phyloP scores from a whole-genome alignment of 768 basidiomycete genomes.

The Phylloporus sp. region DNA sequence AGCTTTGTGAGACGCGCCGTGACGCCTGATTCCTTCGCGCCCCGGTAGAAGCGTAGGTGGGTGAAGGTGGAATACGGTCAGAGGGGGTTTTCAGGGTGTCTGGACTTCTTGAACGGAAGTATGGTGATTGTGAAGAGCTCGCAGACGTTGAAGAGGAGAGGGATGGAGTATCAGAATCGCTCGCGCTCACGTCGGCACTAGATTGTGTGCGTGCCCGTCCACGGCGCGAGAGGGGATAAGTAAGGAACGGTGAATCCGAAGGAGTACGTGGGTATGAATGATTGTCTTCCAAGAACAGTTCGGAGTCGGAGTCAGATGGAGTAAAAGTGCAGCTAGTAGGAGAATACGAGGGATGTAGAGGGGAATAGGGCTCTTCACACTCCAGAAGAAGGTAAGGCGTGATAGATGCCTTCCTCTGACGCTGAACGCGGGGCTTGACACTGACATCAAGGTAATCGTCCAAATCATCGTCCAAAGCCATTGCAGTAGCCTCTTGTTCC shows the following conservation, averaged over 20 bases:
- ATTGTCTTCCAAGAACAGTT: slow-evolving; percentile 28
- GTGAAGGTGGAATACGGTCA: slow-evolving; percentile 23
- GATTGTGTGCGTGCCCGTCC: slow-evolving; percentile 24
- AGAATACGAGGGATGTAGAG: slow-evolving; percentile 17
- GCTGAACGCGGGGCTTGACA: slow-evolving; percentile 11
- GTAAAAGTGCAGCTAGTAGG: slow-evolving; percentile 9
- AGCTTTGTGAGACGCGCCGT: slow-evolving; percentile 14
- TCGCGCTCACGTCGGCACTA: slow-evolving; percentile 27
- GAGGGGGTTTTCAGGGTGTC: slow-evolving; percentile 31
- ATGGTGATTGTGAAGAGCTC: slow-evolving; percentile 35
- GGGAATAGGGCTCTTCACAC: slow-evolving; percentile 30
- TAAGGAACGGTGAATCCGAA: slow-evolving; percentile 14
- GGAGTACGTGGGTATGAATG: slow-evolving; percentile 22
- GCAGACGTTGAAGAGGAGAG: slow-evolving; percentile 41
- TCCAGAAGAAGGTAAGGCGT: slow-evolving; percentile 29
- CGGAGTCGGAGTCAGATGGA: slow-evolving; percentile 36
- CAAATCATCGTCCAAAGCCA: slow-evolving; percentile 24
- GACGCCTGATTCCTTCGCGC: slow-evolving; percentile 31
- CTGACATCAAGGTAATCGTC: slow-evolving; percentile 30
- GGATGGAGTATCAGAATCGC: slow-evolving; percentile 48
- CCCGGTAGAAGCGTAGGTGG: slow-evolving; percentile 37
- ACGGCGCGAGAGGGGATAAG: slow-evolving; percentile 35
- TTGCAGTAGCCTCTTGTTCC: slow-evolving; percentile 21
- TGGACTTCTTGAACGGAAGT: slow-evolving; percentile 34
- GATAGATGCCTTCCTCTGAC: slow-evolving; percentile 5